Evolutionary conservation across 148 eudicot genomes (phyloP), one percentile per base, ranked within the genome.

Genomic region (Talinum fruticosum): DNA sequence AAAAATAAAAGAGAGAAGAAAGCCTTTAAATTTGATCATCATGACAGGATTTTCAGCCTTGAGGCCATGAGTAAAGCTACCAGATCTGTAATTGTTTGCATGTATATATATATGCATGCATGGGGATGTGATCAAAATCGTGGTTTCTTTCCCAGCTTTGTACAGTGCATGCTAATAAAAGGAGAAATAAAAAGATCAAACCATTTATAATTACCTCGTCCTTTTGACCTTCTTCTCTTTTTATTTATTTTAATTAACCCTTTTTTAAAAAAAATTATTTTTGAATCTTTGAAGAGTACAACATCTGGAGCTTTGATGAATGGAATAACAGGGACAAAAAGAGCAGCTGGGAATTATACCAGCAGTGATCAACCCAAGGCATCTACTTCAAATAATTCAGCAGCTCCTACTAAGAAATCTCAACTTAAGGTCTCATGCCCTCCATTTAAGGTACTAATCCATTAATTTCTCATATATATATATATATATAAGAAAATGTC

Each of bases 271-370:
- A n/a, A n/a, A n/a, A n/a, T 62, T 49, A 12, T 61, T 54, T 54
- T 49, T 49, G 54, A 54, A 26, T 10, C 0, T 62, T 26, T 62
- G 66, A 26, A 62, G 69, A 62, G 77, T 82, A 66, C 62, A 37
- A 66, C 62, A 37, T 71, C 78, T 3, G 66, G 32, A 36, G 69
- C 18, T 18, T 10, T 38, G 64, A 78, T 74, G 73, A 76, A 78
- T 68, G 84, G 80, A 80, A 73, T 78, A 37, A 70, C 82, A 18
- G 87, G 86, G 54, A 77, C 82, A 66, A 87, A 87, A 79, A 87
- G 89, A 53, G 77, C 81, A 5, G 76, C 85, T 16, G 61, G 73
- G 54, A 75, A 61, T 79, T 75, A 41, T 41, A 7, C 19, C 57
- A 30, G 77, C n/a, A 66, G 64, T 51, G 74, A 71, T 73, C 81